phyloP scores from a whole-genome alignment of 768 basidiomycete species.

The Lactifluus volemus region DNA sequence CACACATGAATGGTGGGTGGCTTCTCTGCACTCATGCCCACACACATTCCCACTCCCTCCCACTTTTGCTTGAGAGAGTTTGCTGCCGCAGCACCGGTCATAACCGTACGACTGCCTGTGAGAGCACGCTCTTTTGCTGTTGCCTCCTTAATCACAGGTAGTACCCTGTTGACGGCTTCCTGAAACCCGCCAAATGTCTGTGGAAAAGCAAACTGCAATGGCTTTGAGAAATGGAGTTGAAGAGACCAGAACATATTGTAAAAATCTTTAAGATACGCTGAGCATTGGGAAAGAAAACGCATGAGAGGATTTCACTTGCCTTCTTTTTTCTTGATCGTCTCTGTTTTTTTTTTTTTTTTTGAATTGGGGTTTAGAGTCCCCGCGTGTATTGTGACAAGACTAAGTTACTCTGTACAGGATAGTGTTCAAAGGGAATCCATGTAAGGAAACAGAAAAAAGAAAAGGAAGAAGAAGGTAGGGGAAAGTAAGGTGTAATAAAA shows the following conservation, averaged over 20 bases:
- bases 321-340: slow-evolving; percentile 50
- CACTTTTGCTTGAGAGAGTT: slow-evolving; percentile 55
- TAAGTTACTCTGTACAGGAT: no score
- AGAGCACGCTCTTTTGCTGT: slow-evolving; percentile 83
- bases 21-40: no score
- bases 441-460: no score
- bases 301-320: slow-evolving; percentile 30
- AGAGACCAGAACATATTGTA: slow-evolving; percentile 88
- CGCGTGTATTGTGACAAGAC: no score
- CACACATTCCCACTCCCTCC: no score
- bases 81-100: slow-evolving; percentile 25
- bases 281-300: background rate
- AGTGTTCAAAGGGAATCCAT: no score
- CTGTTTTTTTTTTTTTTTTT: no score
- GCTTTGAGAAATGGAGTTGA: slow-evolving; percentile 78
- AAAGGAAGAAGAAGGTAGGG: no score
- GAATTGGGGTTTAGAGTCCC: no score
- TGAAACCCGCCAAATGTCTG: slow-evolving; percentile 57
- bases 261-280: slow-evolving; percentile 45
- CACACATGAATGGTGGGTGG: no score
- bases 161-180: slow-evolving; percentile 57
- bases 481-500: no score
- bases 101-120: slow-evolving; percentile 58
- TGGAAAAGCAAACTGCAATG: slow-evolving; percentile 53
- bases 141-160: slow-evolving; percentile 77